These are phyloP conservation scores for Cladorrhinum sp. DNA, from an alignment of 2,329 filamentous ascomycete species.

Conservation along the genomic window DNA sequence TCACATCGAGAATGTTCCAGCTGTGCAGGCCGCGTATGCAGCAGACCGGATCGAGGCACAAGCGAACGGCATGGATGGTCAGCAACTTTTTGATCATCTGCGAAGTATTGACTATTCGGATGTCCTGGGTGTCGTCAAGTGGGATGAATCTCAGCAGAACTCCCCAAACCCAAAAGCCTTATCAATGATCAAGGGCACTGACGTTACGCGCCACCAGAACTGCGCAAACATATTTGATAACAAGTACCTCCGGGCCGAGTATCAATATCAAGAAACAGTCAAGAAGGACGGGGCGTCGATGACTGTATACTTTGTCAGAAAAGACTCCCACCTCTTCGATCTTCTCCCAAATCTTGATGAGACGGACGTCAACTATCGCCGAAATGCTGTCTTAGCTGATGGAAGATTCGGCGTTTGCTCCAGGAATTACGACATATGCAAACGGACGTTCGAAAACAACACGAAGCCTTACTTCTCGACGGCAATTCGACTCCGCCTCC, in stretches of 20 bases:
- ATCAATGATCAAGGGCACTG: slow-evolving; percentile 26
- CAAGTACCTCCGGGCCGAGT: slow-evolving; percentile 23
- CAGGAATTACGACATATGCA: slow-evolving; percentile 26
- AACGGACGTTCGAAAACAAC: neutral
- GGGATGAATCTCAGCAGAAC: slow-evolving; percentile 6
- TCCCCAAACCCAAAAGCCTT: slow-evolving; percentile 14
- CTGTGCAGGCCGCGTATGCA: neutral
- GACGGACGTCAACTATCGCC: neutral
- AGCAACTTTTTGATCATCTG: neutral
- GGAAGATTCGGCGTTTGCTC: slow-evolving; percentile 35
- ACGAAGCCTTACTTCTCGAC: slow-evolving; percentile 26
- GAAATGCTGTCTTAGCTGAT: slow-evolving; percentile 20
- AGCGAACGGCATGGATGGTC: neutral
- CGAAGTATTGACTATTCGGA: slow-evolving; percentile 23
- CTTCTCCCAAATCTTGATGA: slow-evolving; percentile 16
- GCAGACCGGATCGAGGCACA: neutral
- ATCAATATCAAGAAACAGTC: slow-evolving; percentile 36
- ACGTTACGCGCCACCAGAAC: slow-evolving; percentile 29
- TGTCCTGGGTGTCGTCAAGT: slow-evolving; percentile 27
- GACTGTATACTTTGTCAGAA: slow-evolving; percentile 37
- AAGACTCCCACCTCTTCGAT: slow-evolving; percentile 21
- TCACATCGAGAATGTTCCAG: neutral
- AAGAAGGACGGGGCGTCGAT: slow-evolving; percentile 42
- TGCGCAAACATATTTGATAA: slow-evolving; percentile 28
- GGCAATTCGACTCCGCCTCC: slow-evolving; percentile 24